Base-by-base conservation (phyloP, 108 stramenopile genomes). In the Nannochloropsis oceanica region DNA sequence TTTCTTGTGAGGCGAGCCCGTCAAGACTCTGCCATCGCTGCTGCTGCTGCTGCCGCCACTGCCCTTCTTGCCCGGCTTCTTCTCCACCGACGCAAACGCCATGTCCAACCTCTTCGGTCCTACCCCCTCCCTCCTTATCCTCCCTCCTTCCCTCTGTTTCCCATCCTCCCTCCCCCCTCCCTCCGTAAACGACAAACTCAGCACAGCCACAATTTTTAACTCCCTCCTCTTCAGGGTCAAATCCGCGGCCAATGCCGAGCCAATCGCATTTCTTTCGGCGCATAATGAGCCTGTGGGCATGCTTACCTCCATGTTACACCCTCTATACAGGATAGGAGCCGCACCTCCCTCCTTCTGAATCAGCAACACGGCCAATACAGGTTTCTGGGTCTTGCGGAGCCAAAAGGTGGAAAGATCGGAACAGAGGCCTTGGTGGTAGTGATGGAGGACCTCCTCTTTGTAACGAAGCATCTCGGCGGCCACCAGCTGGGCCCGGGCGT, bases 221-320 rank as follows among this genome's bases (percentile, higher is more conserved):
- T 87, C 86, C 44, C 83, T 80, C 25, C 83, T 83, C 34, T 79
- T 73, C 22, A 87, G 83, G 79, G 34, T 84, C 25, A 87, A 80
- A 44, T 87, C 86, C 24, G 79, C 83, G 14, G 86, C 73, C 42
- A 87, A 83, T 9, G 86, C 86, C 20, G 86, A 80, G 34, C 87
- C 98, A 89, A 98, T 98, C 12, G 94, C 98, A 84, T 96, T 96
- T 7, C 98, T 93, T 88, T 98, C 98, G 11, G 98, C 95, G 90
- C 97, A 98, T 14, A 98, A 93, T 12, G 95, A 96, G 25, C 97
- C 97, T 43, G 97, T 98, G 10, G 97, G 97, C 96, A 98, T 95
- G 22, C 93, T 94, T 42, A 84, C 87, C 91, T 99, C 98, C 96
- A 99, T 95, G 89, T 99, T 99, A 79, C 95, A 96, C 13, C 97